Evolutionary conservation across 2,329 filamentous ascomycete genomes (phyloP).

Genomic region (Curvularia spicifera): DNA sequence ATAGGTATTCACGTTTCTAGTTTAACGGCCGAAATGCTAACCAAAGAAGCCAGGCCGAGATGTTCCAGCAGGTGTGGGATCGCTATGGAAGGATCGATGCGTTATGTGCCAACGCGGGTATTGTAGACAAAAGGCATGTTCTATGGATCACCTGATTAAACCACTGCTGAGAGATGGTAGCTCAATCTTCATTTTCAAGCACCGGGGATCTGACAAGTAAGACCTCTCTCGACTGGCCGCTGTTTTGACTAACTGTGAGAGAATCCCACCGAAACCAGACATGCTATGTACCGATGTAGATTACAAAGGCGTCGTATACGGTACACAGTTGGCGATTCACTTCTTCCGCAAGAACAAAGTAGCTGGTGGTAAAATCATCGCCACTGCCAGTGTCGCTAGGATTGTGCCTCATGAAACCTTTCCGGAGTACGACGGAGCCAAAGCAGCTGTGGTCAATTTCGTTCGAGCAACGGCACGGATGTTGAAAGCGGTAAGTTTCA

Average conservation of each 20-base stretch:
- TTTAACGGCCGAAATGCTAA: background rate
- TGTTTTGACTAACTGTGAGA: slow-evolving; percentile 3
- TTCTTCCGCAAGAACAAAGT: slow-evolving; percentile 53
- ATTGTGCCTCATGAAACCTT: slow-evolving; percentile 55
- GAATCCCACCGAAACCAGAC: slow-evolving; percentile 56
- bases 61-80: slow-evolving; percentile 54
- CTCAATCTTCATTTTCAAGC: slow-evolving; percentile 50
- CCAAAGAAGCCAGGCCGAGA: slow-evolving; percentile 50
- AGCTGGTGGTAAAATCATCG: slow-evolving; percentile 55
- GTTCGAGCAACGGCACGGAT: slow-evolving; percentile 31
- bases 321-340: slow-evolving; percentile 54
- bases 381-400: slow-evolving; percentile 54
- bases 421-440: slow-evolving; percentile 60
- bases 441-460: slow-evolving; percentile 53
- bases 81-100: slow-evolving; percentile 58
- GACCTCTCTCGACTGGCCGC: background rate
- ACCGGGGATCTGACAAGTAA: slow-evolving; percentile 37
- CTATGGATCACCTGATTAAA: background rate
- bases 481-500: slow-evolving; percentile 28
- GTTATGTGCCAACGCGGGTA: slow-evolving; percentile 60
- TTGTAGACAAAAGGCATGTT: slow-evolving; percentile 51
- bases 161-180: slow-evolving; percentile 44
- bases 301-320: slow-evolving; percentile 60
- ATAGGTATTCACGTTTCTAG: slow-evolving; percentile 20
- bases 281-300: slow-evolving; percentile 57